Evolutionary conservation across 495 filamentous ascomycete genomes (phyloP).

Genomic region (Venustampulla echinocandica): DNA sequence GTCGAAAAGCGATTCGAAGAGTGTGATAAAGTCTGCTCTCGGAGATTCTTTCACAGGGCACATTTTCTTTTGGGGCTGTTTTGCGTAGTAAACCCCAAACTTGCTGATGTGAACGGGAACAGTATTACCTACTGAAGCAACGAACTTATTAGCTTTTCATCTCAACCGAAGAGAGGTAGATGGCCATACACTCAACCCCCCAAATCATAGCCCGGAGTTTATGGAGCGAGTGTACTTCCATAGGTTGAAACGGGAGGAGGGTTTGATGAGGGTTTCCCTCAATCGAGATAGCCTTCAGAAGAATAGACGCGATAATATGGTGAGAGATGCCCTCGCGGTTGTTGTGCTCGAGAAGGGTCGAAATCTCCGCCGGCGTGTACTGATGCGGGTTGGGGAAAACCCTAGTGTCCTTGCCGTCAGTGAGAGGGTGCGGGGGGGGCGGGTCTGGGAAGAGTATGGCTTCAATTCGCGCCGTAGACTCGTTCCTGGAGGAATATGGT

Average conservation of each 20-base stretch:
- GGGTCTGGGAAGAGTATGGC: conserved; percentile 1
- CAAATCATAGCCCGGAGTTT: not conserved
- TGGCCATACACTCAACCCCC: not conserved
- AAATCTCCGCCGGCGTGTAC: conserved; percentile 1
- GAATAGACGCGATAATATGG: not conserved
- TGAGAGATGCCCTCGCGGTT: not conserved
- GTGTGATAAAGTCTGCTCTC: too few relatives aligned
- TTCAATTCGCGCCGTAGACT: conserved; percentile 1
- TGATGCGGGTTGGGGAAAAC: conserved; percentile 1
- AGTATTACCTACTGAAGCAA: not conserved
- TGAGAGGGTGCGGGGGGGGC: not conserved
- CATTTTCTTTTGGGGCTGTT: too few relatives aligned
- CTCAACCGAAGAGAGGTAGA: not conserved
- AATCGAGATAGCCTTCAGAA: not conserved
- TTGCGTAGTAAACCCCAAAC: not conserved
- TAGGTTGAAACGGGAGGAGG: not conserved
- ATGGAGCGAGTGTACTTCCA: not conserved
- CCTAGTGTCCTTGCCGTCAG: not conserved
- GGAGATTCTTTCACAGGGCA: too few relatives aligned
- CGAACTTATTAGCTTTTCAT: not conserved
- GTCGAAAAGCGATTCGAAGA: conserved; percentile 3
- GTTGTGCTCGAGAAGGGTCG: not conserved
- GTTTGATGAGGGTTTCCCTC: not conserved
- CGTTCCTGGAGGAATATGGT: not conserved
- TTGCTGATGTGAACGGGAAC: not conserved